Evolutionary conservation across 306 rosid species (phyloP).

Genomic region (Malus orientalis): DNA sequence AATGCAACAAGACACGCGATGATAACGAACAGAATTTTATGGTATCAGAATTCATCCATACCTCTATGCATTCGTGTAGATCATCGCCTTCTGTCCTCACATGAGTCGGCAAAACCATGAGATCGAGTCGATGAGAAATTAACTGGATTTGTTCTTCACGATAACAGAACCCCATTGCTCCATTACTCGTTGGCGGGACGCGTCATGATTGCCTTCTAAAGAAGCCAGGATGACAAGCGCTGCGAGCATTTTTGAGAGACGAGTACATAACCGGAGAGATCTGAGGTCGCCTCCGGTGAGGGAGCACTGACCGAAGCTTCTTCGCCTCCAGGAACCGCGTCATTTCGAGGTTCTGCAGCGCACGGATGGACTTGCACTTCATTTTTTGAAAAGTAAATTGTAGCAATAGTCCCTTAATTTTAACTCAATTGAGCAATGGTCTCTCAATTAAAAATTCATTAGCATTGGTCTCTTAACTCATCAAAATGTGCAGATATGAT

Average conservation of each 20-base stretch:
- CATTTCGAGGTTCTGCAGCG: slow-evolving; percentile 31
- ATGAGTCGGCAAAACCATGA: slow-evolving; percentile 70
- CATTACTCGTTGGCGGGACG: slow-evolving; percentile 44
- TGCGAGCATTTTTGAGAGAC: slow-evolving; percentile 5
- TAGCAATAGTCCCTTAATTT: too few species aligned
- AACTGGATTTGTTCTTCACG: not conserved
- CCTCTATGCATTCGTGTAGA: slow-evolving; percentile 80
- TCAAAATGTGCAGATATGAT: too few species aligned
- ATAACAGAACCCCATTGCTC: not conserved
- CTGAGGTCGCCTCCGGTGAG: slow-evolving; percentile 49
- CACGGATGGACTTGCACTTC: not conserved
- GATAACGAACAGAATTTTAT: not conserved
- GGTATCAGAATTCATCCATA: slow-evolving; percentile 2
- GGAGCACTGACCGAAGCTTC: slow-evolving; percentile 67
- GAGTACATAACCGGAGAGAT: slow-evolving; percentile 45
- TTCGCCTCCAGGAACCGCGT: slow-evolving; percentile 22
- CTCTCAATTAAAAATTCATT: too few species aligned
- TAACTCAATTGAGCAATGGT: too few species aligned
- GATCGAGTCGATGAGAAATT: not conserved
- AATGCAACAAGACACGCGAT: not conserved
- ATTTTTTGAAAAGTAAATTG: too few species aligned
- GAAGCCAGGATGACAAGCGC: slow-evolving; percentile 63
- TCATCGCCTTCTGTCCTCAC: slow-evolving; percentile 64
- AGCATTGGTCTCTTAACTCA: too few species aligned
- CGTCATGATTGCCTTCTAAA: slow-evolving; percentile 42